Evolutionary conservation across 225 moss, liverwort and hornwort species (phyloP), one percentile per base, ranked within the genome.

Genomic region (Antitrichia curtipendula): DNA sequence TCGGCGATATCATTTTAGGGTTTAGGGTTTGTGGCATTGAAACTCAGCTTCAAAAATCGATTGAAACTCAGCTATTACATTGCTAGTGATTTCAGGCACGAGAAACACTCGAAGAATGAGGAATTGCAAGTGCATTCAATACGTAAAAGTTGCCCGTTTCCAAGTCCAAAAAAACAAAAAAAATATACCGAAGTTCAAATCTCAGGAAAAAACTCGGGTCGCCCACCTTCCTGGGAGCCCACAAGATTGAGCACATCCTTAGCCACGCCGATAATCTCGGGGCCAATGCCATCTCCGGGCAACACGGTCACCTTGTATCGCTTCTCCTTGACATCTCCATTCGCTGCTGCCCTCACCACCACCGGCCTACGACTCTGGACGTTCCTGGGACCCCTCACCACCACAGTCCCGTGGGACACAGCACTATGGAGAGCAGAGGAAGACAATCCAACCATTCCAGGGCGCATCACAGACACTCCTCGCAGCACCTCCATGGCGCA

Each of bases 251-350:
- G 90, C 62, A 99, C 93, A 76, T 97, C 92, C 65, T 97, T 90
- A 28, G 98, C 97, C 72, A 99, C 97, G 28, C 91, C 88, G 82
- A 97, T 94, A 84, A 97, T 95, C 84, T 99, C 98, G 40, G 98
- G 98, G 66, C 98, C 98, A 78, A 99, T 96, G 75, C 98, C 98
- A 88, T 99, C 98, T 22, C 98, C 98, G 34, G 98, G 98, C 59
- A 99, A 88, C 84, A 97, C 87, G 70, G 96, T 93, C 40, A 99
- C 87, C 71, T 93, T 92, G n/a, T 96, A 98, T 47, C 81, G 94
- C 89, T 66, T 78, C 87, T 80, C 85, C 86, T 85, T 76, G 25
- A 15, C 60, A 59, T 86, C 90, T 41, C 86, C 90, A 61, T 69
- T 66, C 19, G 85, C 85, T 28, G 89, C 90, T 34, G 91, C 91